phyloP scores from a whole-genome alignment of 495 filamentous ascomycete species.

The Corynascus novoguineensis region DNA sequence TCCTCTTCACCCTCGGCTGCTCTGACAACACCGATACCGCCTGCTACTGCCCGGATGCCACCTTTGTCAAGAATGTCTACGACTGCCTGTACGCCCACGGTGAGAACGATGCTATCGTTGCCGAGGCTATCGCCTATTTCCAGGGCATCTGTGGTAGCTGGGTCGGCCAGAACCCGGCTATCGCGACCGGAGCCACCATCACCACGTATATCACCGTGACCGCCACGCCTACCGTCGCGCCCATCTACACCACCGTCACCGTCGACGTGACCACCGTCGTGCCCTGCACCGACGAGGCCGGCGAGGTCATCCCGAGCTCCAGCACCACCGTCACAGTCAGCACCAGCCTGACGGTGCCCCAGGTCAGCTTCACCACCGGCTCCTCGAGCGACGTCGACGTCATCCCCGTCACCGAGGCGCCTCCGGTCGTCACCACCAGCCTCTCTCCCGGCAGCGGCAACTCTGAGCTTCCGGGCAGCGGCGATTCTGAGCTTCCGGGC shows the following conservation, averaged over 20 bases:
- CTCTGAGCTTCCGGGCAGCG: too few relatives aligned
- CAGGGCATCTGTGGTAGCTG: slow-evolving; percentile 82
- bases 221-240: slow-evolving; percentile 40
- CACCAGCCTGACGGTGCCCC: slow-evolving; percentile 66
- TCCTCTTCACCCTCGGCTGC: slow-evolving; percentile 71
- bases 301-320: slow-evolving; percentile 46
- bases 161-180: slow-evolving; percentile 71
- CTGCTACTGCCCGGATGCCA: slow-evolving; percentile 80
- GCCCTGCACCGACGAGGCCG: slow-evolving; percentile 47
- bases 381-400: slow-evolving; percentile 42
- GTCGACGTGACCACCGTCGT: slow-evolving; percentile 47
- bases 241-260: slow-evolving; percentile 57
- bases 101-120: slow-evolving; percentile 57
- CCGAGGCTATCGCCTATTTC: slow-evolving; percentile 73
- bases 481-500: too few relatives aligned
- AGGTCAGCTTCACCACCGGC: slow-evolving; percentile 63
- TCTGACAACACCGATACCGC: slow-evolving; percentile 71
- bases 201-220: slow-evolving; percentile 55
- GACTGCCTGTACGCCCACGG: slow-evolving; percentile 76
- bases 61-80: slow-evolving; percentile 75
- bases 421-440: slow-evolving; percentile 39
- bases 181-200: slow-evolving; percentile 61
- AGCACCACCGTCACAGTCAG: slow-evolving; percentile 49
- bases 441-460: slow-evolving; percentile 22
- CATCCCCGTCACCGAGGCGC: slow-evolving; percentile 35